Base-by-base conservation (phyloP, 495 filamentous ascomycete genomes). In the Aspergillus ellipticus region DNA sequence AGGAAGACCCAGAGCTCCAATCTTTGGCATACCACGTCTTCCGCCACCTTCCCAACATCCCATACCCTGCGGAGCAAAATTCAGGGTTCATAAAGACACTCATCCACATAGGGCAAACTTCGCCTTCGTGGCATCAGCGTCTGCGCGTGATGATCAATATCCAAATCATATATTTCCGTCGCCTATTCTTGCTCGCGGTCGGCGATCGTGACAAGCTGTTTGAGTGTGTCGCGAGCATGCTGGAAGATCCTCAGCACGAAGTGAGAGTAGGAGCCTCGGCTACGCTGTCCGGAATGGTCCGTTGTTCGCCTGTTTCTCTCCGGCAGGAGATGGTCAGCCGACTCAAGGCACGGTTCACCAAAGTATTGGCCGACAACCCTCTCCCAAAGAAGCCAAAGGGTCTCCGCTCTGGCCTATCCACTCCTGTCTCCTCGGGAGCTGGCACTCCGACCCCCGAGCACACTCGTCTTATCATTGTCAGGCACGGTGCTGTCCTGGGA, bases 101-200 rank as follows among this genome's bases (percentile, higher is more conserved):
- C 35, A 92, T 97, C 59, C 83, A 87, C 54, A 93, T 99, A 54
- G 94, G 95, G 37, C 89, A 86, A 61, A 88, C 84, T 10, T 87
- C 93, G 0, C 74, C 86, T 3, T 88, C 87, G n/a, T 99, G 94
- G 94, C 94, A 99, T 67, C 95, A 97, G 69, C 89, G 94, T 20
- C 80, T 99, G 35, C 85, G 94, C n/a, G 89, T 96, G 22, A 84
- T 97, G 61, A 96, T 99, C 74, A 97, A 97, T 73, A 97, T 99
- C 79, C 94, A 99, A 69, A 93, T 97, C 64, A 87, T 99, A 66
- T 99, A 96, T 77, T 99, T 97, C 84, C 89, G 94, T 41, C 88
- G 91, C 26, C 79, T 99, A 21, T 99, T 99, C 80, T 77, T 97
- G n/a, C 88, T 96, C 60, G 84, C 85, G n/a, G 72, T 77, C 9